Evolutionary conservation across 2,329 filamentous ascomycete species (phyloP).

Genomic region (Botryosphaeria dothidea): DNA sequence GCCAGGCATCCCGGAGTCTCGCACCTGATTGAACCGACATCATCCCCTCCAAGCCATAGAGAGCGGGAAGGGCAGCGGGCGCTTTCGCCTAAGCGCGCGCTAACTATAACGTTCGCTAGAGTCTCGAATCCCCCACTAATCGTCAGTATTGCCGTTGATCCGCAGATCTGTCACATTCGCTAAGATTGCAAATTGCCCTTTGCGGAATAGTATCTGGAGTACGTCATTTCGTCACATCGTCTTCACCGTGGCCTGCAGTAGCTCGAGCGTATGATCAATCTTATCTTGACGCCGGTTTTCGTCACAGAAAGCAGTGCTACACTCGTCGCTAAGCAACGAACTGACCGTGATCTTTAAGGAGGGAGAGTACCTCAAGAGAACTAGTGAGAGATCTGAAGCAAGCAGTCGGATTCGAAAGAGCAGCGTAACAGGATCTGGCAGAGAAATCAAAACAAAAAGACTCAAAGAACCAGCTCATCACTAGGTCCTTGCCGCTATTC

Average conservation of each 20-base stretch:
- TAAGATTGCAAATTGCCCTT: not conserved
- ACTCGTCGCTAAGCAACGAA: too few species aligned
- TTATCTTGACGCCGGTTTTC: not conserved
- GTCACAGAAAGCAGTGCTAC: not conserved
- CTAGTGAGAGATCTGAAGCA: too few species aligned
- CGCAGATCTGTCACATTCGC: slow-evolving; percentile 7
- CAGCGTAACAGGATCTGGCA: too few species aligned
- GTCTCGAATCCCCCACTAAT: not conserved
- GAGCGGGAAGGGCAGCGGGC: not conserved
- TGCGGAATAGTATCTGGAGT: not conserved
- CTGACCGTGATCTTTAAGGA: too few species aligned
- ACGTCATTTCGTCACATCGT: not conserved
- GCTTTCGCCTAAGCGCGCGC: not conserved
- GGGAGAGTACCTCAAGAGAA: too few species aligned
- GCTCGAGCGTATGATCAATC: not conserved
- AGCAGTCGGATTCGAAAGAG: too few species aligned
- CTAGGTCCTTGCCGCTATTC: too few species aligned
- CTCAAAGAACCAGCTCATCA: too few species aligned
- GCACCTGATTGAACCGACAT: not conserved
- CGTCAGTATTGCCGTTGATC: not conserved
- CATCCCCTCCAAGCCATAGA: not conserved
- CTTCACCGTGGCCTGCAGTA: not conserved
- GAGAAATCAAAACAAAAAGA: too few species aligned
- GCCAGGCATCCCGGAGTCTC: not conserved
- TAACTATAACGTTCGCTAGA: not conserved